Conservation (phyloP, 2,329 filamentous ascomycete genomes). For the Penicillium capsulatum region DNA sequence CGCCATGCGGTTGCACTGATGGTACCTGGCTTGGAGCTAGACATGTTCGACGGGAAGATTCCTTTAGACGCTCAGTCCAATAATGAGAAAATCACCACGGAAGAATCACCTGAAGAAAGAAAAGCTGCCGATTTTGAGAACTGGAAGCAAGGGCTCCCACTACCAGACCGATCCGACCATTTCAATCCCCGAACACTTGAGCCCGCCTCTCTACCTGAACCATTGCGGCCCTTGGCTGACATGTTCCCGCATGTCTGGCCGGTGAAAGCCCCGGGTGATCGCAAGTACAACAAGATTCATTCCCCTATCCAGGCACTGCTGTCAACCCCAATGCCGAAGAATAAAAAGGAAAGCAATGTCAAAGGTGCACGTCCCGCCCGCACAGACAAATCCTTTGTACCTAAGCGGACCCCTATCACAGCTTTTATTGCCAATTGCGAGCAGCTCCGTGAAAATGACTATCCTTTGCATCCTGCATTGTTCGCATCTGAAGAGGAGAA, state of each 20-base stretch:
- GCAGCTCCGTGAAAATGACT: conserved; percentile 79
- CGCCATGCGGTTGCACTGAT: conserved; percentile 81
- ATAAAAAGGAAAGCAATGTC: conserved; percentile 60
- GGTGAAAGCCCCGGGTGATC: conserved; percentile 79
- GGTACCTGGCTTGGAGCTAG: conserved; percentile 85
- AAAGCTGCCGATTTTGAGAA: conserved; percentile 32
- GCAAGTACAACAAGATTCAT: conserved; percentile 72
- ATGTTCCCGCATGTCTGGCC: conserved; percentile 91
- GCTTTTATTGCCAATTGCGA: conserved; percentile 68
- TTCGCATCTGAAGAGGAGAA: conserved; percentile 57
- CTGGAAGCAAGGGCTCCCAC: conserved; percentile 41
- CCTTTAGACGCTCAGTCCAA: conserved; percentile 32
- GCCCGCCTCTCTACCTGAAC: conserved; percentile 39
- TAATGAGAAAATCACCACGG: conserved; percentile 6
- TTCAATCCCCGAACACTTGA: conserved; percentile 35
- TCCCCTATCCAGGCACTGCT: conserved; percentile 85
- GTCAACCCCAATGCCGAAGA: conserved; percentile 65
- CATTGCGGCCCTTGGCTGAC: conserved; percentile 64
- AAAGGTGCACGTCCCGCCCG: conserved; percentile 57
- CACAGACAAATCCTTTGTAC: conserved; percentile 63
- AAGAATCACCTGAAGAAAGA: conserved; percentile 16
- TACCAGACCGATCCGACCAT: conserved; percentile 27
- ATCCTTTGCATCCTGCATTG: conserved; percentile 74
- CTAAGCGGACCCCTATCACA: conserved; percentile 76
- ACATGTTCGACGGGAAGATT: conserved; percentile 71